Base-by-base conservation (phyloP, 805 yeast genomes). In the Lipomyces chichibuensis region DNA sequence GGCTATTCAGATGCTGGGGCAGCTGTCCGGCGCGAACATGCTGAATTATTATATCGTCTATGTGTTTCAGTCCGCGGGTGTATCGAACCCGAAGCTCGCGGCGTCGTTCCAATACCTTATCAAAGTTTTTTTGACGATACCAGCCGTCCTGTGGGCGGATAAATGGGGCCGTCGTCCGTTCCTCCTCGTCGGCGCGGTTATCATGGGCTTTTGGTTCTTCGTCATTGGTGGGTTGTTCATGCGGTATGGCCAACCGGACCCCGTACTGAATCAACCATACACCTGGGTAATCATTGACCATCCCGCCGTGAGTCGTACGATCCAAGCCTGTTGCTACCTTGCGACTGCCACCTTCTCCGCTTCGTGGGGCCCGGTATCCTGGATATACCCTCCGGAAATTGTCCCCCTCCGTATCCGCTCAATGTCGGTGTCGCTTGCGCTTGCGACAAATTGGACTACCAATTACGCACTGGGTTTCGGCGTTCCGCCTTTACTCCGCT, bases 1-100 rank as follows among this genome's bases (percentile, higher is more conserved):
- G 57, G 81, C 78, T 71, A 83, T 86, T 65, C 88, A 85, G 77
- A 80, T 85, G 72, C 85, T 87, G 71, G 73, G 71, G 61, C 90
- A 87, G 75, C 78, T 86, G 73, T 83, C 88, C 29, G 91, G 90
- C 72, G 84, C 85, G 84, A 87, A 87, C 74, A 87, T 86, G 69
- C 83, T 87, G 82, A 85, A 87, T 85, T 87, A 88, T 82, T 87
- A 87, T 74, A 84, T 87, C 69, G 89, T 87, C 57, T 83, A 85
- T 74, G 82, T 88, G 70, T 87, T 88, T 81, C 79, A 83, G 65
- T 70, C 69, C 71, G 73, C 74, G 8, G 74, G 74, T 57, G 53
- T 62, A 11, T 72, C 69, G 20, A 79, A 83, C 73, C 78, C 85
- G 29, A 81, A 80, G 70, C 80, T 85, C 72, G 82, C 86, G 66